A percentile compares a stretch with the other conserved stretches of the same genome.
Conservation (phyloP, 2,329 filamentous ascomycete genomes). For the Talaromyces amestolkiae region DNA sequence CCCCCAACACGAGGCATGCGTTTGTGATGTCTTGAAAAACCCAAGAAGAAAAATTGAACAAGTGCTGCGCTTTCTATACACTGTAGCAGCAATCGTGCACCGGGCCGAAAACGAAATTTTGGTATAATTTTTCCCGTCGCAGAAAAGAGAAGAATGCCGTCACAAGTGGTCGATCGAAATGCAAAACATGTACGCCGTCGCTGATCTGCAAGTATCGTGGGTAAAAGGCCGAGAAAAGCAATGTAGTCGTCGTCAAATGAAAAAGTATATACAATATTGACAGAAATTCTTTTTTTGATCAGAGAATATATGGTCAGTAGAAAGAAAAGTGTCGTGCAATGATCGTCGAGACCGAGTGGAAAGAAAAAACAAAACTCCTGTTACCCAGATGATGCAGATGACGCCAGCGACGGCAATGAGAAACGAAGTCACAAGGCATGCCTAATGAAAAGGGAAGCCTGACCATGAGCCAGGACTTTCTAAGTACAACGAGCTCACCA, state of each 20-base stretch:
- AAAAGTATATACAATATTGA: slow-evolving; percentile 19
- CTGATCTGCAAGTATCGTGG: slow-evolving; percentile 26
- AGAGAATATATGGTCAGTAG: slow-evolving; percentile 5
- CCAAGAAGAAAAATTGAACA: slow-evolving; percentile 27
- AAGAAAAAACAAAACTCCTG: not conserved
- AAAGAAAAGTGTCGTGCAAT: slow-evolving; percentile 13
- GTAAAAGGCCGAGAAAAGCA: slow-evolving; percentile 25
- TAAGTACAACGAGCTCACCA: slow-evolving; percentile 34
- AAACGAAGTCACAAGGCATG: slow-evolving; percentile 27
- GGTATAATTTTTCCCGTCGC: slow-evolving; percentile 33
- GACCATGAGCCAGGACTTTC: slow-evolving; percentile 25
- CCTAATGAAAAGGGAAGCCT: slow-evolving; percentile 29
- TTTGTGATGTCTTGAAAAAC: slow-evolving; percentile 24
- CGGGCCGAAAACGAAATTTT: slow-evolving; percentile 29
- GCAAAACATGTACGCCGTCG: slow-evolving; percentile 42
- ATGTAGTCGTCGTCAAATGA: slow-evolving; percentile 25
- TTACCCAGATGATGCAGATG: slow-evolving; percentile 34
- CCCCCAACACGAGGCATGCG: slow-evolving; percentile 34
- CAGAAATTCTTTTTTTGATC: slow-evolving; percentile 14
- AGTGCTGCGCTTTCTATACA: slow-evolving; percentile 42
- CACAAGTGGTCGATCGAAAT: slow-evolving; percentile 23
- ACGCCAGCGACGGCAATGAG: slow-evolving; percentile 30
- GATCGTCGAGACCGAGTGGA: slow-evolving; percentile 17
- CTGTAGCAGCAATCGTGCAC: slow-evolving; percentile 34
- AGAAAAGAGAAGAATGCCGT: slow-evolving; percentile 28